A percentile compares a stretch with the other conserved stretches of the same genome.
These are phyloP conservation scores for Ophiostoma montium DNA, from an alignment of 2,329 filamentous ascomycete genomes.

Conservation along the genomic window DNA sequence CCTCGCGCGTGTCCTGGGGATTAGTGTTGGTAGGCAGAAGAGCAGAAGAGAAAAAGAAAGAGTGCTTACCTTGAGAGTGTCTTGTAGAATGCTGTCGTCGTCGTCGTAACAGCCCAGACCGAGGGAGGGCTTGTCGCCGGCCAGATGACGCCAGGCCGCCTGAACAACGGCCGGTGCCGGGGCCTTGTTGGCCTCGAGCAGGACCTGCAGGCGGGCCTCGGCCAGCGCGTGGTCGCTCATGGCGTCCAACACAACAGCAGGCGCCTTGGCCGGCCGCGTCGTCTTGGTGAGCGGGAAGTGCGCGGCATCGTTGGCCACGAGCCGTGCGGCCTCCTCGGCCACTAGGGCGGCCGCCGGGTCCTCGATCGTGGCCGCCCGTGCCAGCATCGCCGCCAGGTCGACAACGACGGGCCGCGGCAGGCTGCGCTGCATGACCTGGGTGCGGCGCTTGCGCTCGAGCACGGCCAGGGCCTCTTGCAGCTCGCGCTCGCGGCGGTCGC, in stretches of 20 bases:
- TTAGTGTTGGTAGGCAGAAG: no score
- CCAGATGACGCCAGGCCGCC: neutral
- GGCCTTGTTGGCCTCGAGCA: conserved; percentile 48
- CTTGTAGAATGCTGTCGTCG: conserved; percentile 28
- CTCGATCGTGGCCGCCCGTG: conserved; percentile 42
- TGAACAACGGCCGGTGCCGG: conserved; percentile 16
- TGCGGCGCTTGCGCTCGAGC: conserved; percentile 69
- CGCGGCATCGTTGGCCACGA: conserved; percentile 71
- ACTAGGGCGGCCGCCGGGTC: conserved; percentile 57
- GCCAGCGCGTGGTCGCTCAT: conserved; percentile 61
- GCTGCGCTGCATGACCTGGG: conserved; percentile 76
- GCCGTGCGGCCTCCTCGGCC: conserved; percentile 58
- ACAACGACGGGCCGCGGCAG: conserved; percentile 65
- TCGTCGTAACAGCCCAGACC: conserved; percentile 71
- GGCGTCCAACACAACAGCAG: conserved; percentile 40
- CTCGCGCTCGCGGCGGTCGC: conserved; percentile 64
- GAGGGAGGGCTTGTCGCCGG: conserved; percentile 36
- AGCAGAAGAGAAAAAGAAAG: no score
- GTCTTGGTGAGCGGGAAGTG: conserved; percentile 56
- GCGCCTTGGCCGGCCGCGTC: conserved; percentile 43
- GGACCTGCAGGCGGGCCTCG: conserved; percentile 62
- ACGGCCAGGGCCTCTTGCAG: conserved; percentile 52
- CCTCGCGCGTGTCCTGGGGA: conserved; percentile 51
- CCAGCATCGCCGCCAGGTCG: conserved; percentile 54
- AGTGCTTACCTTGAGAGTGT: neutral